Conservation (phyloP, 2,329 filamentous ascomycete genomes). For the Aspergillus eucalypticola region DNA sequence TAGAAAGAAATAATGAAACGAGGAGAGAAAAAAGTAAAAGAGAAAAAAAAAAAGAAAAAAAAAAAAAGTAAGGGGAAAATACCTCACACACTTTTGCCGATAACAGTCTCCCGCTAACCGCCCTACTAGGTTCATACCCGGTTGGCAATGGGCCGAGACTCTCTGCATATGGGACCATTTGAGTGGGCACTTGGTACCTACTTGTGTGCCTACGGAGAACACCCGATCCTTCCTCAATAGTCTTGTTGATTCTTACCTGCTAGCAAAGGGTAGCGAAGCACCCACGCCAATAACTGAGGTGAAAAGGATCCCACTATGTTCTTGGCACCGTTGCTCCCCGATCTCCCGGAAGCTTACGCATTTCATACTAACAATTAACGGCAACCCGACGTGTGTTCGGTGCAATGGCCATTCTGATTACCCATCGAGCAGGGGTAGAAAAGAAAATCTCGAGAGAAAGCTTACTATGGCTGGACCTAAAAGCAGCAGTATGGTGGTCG, state of each 20-base stretch:
- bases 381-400: not conserved
- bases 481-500: not conserved
- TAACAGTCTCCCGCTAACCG: not conserved
- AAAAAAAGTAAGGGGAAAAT: not conserved
- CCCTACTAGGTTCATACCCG: not conserved
- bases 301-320: not conserved
- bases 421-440: not conserved
- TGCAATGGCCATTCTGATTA: not conserved
- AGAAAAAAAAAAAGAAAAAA: not conserved
- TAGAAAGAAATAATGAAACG: not conserved
- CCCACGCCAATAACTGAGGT: not conserved
- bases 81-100: not conserved
- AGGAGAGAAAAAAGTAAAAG: not conserved
- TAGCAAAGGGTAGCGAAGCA: not conserved
- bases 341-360: constrained; percentile 11
- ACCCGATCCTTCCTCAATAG: not conserved
- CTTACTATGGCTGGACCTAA: not conserved
- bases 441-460: not conserved
- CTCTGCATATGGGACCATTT: constrained; percentile 11
- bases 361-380: constrained; percentile 8
- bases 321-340: constrained; percentile 10
- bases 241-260: not conserved
- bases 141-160: constrained; percentile 7
- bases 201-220: constrained; percentile 7
- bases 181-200: constrained; percentile 12